These are phyloP conservation scores for Asterophora lycoperdoides DNA, from an alignment of 768 basidiomycete species.

Conservation along the genomic window DNA sequence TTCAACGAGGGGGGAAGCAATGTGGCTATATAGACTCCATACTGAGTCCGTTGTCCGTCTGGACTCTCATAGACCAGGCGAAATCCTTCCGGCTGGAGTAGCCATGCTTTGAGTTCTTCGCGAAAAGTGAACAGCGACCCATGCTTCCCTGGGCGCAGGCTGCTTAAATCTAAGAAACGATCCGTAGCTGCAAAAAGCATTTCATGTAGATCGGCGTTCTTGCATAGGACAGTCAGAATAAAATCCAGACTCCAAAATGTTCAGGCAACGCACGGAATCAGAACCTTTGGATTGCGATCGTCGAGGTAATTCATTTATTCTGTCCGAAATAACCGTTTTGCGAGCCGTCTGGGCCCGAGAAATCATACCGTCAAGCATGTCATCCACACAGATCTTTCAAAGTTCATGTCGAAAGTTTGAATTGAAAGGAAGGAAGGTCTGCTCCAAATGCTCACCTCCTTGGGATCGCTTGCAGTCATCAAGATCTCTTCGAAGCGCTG, in stretches of 20 bases:
- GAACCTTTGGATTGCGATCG: conserved; percentile 1
- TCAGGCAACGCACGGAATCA: not conserved
- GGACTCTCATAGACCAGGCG: conserved; percentile 4
- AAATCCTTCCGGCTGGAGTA: conserved; percentile 10
- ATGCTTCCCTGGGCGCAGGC: conserved; percentile 9
- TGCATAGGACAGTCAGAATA: not conserved
- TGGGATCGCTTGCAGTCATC: not conserved
- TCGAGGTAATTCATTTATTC: conserved; percentile 2
- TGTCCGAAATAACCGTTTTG: conserved; percentile 2
- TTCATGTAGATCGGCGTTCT: conserved; percentile 3
- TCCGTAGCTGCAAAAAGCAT: conserved; percentile 12
- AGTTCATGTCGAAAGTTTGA: not conserved
- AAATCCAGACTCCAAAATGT: too few species aligned
- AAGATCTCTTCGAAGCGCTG: not conserved
- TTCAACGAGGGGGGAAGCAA: conserved; percentile 3
- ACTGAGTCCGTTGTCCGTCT: conserved; percentile 2
- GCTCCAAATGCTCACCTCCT: not conserved
- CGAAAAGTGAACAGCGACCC: conserved; percentile 15
- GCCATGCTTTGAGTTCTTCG: conserved; percentile 13
- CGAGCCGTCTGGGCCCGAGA: not conserved
- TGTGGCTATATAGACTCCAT: conserved; percentile 8
- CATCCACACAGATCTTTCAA: not conserved
- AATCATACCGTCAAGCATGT: conserved; percentile 5
- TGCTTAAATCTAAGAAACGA: conserved; percentile 11
- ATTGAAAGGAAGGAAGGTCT: not conserved